phyloP scores from a whole-genome alignment of 371 early-diverging fungal genomes.

The Blakeslea trispora region DNA sequence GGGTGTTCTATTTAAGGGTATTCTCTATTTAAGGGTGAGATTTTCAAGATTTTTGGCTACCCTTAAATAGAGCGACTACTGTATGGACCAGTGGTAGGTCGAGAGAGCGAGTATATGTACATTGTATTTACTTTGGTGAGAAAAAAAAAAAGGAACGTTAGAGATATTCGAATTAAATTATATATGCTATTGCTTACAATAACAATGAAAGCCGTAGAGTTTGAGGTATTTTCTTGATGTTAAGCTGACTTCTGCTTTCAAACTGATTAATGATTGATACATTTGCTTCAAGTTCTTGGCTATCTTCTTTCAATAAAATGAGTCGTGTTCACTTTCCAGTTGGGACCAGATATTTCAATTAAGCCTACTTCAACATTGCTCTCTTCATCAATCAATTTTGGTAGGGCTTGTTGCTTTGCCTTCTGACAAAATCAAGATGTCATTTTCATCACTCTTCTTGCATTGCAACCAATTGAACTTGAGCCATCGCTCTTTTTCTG shows the following conservation, averaged over 20 bases:
- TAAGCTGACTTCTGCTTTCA: not conserved
- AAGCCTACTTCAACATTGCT: slow-evolving; percentile 12
- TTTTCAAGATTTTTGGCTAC: no score
- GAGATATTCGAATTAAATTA: not conserved
- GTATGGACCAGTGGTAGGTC: slow-evolving; percentile 3
- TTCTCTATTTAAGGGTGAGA: no score
- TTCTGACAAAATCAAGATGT: not conserved
- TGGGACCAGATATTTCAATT: slow-evolving; percentile 12
- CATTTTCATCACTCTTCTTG: slow-evolving; percentile 12
- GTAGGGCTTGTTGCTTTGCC: slow-evolving; percentile 2
- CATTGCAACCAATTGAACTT: slow-evolving; percentile 3
- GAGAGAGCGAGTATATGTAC: slow-evolving; percentile 5
- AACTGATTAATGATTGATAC: slow-evolving; percentile 4
- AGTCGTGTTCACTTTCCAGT: slow-evolving; percentile 14
- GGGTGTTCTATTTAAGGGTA: no score
- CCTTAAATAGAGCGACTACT: no score
- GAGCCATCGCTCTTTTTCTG: not conserved
- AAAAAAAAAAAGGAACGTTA: not conserved
- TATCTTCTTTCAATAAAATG: slow-evolving; percentile 13
- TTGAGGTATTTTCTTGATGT: slow-evolving; percentile 2
- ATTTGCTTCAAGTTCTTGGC: slow-evolving; percentile 11
- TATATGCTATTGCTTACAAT: slow-evolving; percentile 6
- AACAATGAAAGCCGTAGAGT: slow-evolving; percentile 15
- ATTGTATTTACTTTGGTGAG: slow-evolving; percentile 1
- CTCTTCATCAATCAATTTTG: slow-evolving; percentile 5